Percentiles rank a stretch among this genome's conserved stretches.
Conservation (phyloP, 2,329 filamentous ascomycete species). For the Orbilia quercus region DNA sequence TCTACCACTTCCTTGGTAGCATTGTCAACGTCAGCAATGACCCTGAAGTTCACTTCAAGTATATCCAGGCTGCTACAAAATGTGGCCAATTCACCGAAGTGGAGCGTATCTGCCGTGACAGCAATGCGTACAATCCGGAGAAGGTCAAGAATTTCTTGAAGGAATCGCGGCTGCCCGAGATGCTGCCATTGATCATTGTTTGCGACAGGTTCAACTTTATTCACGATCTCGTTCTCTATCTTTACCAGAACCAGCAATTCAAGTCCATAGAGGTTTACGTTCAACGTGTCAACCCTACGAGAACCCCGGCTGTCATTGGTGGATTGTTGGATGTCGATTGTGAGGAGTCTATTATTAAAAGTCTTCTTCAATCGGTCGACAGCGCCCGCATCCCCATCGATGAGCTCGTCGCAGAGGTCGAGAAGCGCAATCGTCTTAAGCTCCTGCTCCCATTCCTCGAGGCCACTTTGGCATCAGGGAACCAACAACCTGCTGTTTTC, state of each 20-base stretch:
- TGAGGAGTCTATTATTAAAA: conserved; percentile 95
- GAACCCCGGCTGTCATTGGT: conserved; percentile 91
- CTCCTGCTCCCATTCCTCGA: conserved; percentile 95
- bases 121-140: conserved; percentile 87
- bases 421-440: conserved; percentile 94
- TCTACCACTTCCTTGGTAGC: conserved; percentile 98
- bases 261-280: conserved; percentile 99
- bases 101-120: conserved; percentile 95
- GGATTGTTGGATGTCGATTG: conserved; percentile 96
- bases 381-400: conserved; percentile 89
- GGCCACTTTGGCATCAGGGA: conserved; percentile 85
- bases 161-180: conserved; percentile 89
- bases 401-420: conserved; percentile 92
- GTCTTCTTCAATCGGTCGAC: conserved; percentile 84
- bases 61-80: conserved; percentile 94
- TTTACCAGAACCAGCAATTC: conserved; percentile 99
- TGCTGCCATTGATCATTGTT: conserved; percentile 95
- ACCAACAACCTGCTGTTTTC: conserved; percentile 95
- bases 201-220: conserved; percentile 99
- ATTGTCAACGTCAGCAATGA: conserved; percentile 98
- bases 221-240: conserved; percentile 92
- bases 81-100: conserved; percentile 96
- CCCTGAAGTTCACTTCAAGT: conserved; percentile 97
- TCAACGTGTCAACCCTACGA: conserved; percentile 90
- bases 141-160: conserved; percentile 99